A percentile compares a stretch with the other conserved stretches of the same genome.
phyloP scores from a whole-genome alignment of 208 protist genomes.

The Lotmaria passim region DNA sequence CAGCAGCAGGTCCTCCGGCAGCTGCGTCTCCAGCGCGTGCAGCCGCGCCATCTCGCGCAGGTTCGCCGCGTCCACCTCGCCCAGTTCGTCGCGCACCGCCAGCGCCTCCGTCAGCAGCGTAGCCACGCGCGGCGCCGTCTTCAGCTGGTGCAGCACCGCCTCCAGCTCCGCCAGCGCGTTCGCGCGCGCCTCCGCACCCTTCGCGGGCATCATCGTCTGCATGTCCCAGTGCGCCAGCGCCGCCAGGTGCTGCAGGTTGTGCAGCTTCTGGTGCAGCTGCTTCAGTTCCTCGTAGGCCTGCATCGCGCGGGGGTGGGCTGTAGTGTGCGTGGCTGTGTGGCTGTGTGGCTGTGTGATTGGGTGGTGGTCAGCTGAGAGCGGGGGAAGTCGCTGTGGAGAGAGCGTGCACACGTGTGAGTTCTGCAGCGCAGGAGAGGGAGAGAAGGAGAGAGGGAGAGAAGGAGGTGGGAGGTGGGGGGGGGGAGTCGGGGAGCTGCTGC shows the following conservation, averaged over 20 bases:
- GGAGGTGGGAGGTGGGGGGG: too few relatives aligned
- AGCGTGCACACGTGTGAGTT: background rate
- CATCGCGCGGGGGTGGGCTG: too few relatives aligned
- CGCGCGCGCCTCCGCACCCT: constrained; percentile 41
- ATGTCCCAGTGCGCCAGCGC: constrained; percentile 56
- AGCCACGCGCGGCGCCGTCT: constrained; percentile 23
- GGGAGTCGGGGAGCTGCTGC: too few relatives aligned
- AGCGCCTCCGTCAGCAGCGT: background rate
- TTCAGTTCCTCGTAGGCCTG: constrained; percentile 57
- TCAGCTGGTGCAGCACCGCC: constrained; percentile 17
- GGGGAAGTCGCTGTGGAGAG: too few relatives aligned
- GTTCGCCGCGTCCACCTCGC: constrained; percentile 65
- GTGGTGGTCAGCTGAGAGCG: too few relatives aligned
- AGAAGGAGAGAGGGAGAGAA: background rate
- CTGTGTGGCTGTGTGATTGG: background rate
- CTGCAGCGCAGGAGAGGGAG: background rate
- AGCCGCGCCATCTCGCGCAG: constrained; percentile 54
- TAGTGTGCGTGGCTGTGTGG: background rate
- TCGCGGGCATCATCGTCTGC: constrained; percentile 60
- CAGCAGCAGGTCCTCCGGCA: constrained; percentile 50
- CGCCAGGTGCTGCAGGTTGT: constrained; percentile 46
- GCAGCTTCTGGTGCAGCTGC: constrained; percentile 41
- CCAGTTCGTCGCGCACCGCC: constrained; percentile 18
- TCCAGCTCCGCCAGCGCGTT: constrained; percentile 39
- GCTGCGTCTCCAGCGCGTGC: constrained; percentile 26